Evolutionary conservation across 1,139 yeast genomes (phyloP).

Genomic region (Meyerozyma elateridarum): DNA sequence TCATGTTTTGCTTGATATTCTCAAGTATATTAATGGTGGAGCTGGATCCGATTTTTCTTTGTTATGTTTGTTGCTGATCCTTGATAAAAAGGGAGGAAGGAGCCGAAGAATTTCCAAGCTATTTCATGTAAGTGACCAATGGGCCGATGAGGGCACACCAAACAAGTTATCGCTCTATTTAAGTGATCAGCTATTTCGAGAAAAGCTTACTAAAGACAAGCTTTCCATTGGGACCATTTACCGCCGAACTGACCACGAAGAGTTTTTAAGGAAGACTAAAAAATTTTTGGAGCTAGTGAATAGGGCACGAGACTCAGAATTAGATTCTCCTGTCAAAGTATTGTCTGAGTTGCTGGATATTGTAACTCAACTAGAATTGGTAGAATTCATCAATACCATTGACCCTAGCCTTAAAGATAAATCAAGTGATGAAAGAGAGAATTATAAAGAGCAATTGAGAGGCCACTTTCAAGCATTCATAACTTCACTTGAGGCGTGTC

Average conservation of each 20-base stretch:
- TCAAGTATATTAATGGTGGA: conserved; percentile 35
- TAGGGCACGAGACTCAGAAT: background rate
- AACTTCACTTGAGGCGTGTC: background rate
- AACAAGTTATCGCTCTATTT: conserved; percentile 9
- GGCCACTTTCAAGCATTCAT: too few species aligned
- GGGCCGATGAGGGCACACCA: conserved; percentile 5
- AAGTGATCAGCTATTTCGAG: too few species aligned
- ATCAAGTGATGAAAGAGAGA: too few species aligned
- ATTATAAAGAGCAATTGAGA: too few species aligned
- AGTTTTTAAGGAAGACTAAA: background rate
- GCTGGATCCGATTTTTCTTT: conserved; percentile 32
- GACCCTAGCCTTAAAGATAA: too few species aligned
- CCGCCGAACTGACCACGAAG: background rate
- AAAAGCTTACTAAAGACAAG: background rate
- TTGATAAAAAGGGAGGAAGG: conserved; percentile 26
- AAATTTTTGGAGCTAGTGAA: background rate
- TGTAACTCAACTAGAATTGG: too few species aligned
- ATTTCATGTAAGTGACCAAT: conserved; percentile 17
- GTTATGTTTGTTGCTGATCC: conserved; percentile 21
- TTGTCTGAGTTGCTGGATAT: too few species aligned
- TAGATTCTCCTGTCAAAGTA: too few species aligned
- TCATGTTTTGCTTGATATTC: conserved; percentile 46
- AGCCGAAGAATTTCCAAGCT: conserved; percentile 22
- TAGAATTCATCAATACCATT: too few species aligned
- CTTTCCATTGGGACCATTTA: background rate